Evolutionary conservation across 148 eudicot genomes (phyloP).

Genomic region (Chenopodium album): DNA sequence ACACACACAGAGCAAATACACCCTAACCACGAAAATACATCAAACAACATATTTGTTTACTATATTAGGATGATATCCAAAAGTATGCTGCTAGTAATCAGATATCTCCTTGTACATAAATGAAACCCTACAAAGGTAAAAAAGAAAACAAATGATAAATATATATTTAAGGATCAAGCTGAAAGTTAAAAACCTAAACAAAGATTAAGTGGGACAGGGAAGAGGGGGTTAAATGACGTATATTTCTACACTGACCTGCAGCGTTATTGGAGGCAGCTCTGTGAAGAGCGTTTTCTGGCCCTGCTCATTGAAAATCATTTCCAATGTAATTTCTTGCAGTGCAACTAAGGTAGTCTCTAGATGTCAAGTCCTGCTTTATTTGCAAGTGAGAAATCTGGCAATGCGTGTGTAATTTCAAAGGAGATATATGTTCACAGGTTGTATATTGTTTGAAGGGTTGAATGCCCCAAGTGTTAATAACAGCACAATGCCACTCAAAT

Average conservation of each 20-base stretch:
- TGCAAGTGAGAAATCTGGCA: slow-evolving; percentile 69
- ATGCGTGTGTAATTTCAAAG: slow-evolving; percentile 39
- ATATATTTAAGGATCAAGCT: background rate
- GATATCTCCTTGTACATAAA: slow-evolving; percentile 63
- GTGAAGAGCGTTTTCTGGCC: slow-evolving; percentile 51
- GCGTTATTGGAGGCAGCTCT: slow-evolving; percentile 75
- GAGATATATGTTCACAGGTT: background rate
- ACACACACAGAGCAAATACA: too few relatives aligned
- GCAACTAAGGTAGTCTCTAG: slow-evolving; percentile 78
- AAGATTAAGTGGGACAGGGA: background rate
- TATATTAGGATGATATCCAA: too few relatives aligned
- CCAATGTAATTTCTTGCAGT: slow-evolving; percentile 64
- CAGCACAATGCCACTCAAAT: background rate
- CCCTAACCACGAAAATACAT: too few relatives aligned
- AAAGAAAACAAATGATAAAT: background rate
- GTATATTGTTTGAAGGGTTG: background rate
- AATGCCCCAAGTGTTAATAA: background rate
- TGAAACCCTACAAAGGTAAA: slow-evolving; percentile 48
- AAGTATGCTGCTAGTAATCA: slow-evolving; percentile 18
- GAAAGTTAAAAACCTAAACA: background rate
- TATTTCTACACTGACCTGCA: slow-evolving; percentile 44
- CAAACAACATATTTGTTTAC: too few relatives aligned
- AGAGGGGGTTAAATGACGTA: background rate
- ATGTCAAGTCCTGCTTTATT: slow-evolving; percentile 80
- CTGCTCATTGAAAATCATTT: slow-evolving; percentile 63